These are phyloP conservation scores for Curvularia hawaiiensis DNA, from an alignment of 2,329 filamentous ascomycete genomes.

Conservation along the genomic window DNA sequence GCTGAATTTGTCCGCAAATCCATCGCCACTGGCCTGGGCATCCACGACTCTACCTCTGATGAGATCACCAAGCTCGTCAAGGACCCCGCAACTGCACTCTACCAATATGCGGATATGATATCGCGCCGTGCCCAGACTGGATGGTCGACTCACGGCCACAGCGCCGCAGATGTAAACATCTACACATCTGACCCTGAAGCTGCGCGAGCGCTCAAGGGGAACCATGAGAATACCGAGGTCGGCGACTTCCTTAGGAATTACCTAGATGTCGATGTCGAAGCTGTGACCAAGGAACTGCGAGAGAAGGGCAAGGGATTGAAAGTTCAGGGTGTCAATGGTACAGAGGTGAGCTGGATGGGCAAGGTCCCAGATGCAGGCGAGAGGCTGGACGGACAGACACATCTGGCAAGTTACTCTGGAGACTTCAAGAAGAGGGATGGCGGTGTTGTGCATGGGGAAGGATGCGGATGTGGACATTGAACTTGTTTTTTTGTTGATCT, in stretches of 20 bases:
- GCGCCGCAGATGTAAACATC: constrained; percentile 92
- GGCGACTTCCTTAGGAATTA: constrained; percentile 82
- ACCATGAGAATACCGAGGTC: constrained; percentile 94
- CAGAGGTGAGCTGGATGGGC: constrained; percentile 51
- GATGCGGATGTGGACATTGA: constrained; percentile 40
- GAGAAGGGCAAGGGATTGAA: constrained; percentile 55
- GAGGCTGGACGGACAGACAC: constrained; percentile 54
- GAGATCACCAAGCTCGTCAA: constrained; percentile 73
- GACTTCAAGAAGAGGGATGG: constrained; percentile 45
- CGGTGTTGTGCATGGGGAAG: constrained; percentile 32
- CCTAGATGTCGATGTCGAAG: constrained; percentile 77
- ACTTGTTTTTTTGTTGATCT: background rate
- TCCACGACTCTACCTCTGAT: constrained; percentile 70
- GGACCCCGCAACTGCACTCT: constrained; percentile 61
- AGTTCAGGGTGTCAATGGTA: constrained; percentile 33
- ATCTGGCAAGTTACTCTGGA: constrained; percentile 47
- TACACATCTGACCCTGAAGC: constrained; percentile 76
- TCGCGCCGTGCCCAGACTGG: constrained; percentile 87
- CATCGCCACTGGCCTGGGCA: constrained; percentile 73
- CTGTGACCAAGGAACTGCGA: constrained; percentile 76
- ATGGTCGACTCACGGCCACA: constrained; percentile 92
- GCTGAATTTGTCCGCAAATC: constrained; percentile 70
- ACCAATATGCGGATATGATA: constrained; percentile 80
- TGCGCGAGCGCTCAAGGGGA: constrained; percentile 72
- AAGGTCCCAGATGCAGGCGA: constrained; percentile 47